phyloP scores from a whole-genome alignment of 345 rosid genomes.

The Microcos paniculata region DNA sequence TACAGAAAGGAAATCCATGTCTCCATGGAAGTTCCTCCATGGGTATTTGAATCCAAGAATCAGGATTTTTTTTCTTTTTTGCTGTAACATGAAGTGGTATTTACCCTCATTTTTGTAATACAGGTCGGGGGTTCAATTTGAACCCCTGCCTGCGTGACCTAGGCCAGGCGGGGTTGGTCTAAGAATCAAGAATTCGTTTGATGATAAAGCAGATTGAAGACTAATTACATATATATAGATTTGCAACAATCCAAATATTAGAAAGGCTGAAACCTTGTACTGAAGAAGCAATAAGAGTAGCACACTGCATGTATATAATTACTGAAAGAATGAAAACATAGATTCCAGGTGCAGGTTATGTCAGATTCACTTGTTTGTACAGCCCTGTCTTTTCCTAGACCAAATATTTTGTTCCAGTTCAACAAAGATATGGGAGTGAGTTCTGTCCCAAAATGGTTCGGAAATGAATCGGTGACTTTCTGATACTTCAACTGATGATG shows the following conservation, averaged over 20 bases:
- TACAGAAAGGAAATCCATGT: not conserved
- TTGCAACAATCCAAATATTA: not conserved
- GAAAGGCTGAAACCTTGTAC: not conserved
- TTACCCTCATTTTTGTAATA: too few relatives aligned
- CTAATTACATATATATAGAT: not conserved
- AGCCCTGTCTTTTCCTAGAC: not conserved
- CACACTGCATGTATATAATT: not conserved
- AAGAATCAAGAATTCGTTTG: not conserved
- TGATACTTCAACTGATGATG: not conserved
- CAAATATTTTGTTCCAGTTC: not conserved
- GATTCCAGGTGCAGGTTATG: not conserved
- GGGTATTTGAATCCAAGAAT: not conserved
- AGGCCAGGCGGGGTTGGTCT: too few relatives aligned
- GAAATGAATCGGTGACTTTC: not conserved
- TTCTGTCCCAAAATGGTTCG: not conserved
- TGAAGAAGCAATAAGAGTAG: not conserved
- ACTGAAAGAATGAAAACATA: not conserved
- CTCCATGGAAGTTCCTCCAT: not conserved
- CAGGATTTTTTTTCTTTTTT: too few relatives aligned
- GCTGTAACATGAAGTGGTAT: too few relatives aligned
- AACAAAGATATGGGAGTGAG: not conserved
- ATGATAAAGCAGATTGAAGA: not conserved
- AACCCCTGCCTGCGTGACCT: too few relatives aligned
- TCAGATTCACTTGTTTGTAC: not conserved
- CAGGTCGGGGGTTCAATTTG: too few relatives aligned